A percentile compares a stretch with the other conserved stretches of the same genome.
These are phyloP conservation scores for Suillus occidentalis DNA, from an alignment of 768 basidiomycete genomes.

Conservation along the genomic window DNA sequence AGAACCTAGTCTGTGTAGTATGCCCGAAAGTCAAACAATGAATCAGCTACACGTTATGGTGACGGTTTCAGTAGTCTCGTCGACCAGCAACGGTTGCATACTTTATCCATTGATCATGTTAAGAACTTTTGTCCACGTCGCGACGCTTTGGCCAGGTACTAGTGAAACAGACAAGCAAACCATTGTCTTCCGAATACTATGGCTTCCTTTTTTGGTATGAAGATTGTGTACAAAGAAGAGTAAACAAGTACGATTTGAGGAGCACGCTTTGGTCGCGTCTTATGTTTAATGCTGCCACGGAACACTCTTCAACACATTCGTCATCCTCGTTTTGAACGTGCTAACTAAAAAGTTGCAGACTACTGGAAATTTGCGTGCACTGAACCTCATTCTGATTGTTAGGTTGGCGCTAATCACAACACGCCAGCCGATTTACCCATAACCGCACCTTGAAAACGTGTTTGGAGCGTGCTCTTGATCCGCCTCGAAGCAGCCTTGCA, in stretches of 20 bases:
- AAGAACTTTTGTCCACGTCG: background rate
- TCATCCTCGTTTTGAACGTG: slow-evolving; percentile 2
- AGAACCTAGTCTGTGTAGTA: background rate
- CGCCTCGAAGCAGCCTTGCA: slow-evolving; percentile 26
- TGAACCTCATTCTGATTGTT: background rate
- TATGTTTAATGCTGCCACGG: slow-evolving; percentile 13
- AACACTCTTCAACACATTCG: slow-evolving; percentile 4
- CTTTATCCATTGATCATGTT: background rate
- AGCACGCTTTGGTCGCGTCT: slow-evolving; percentile 13
- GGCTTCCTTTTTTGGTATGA: background rate
- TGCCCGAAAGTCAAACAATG: background rate
- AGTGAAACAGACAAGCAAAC: background rate
- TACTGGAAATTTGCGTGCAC: background rate
- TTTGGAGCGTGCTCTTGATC: slow-evolving; percentile 11
- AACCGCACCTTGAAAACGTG: slow-evolving; percentile 17
- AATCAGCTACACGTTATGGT: background rate
- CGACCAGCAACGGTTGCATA: background rate
- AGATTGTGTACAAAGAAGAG: slow-evolving; percentile 20
- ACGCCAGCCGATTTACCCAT: background rate
- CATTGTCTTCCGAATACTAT: slow-evolving; percentile 10
- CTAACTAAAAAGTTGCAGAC: background rate
- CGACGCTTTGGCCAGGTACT: background rate
- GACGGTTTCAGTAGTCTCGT: background rate
- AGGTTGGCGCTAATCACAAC: background rate
- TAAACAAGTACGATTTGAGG: slow-evolving; percentile 24